Evolutionary conservation across 1,284 basidiomycete species (phyloP).

Genomic region (Apiotrichum domesticum): DNA sequence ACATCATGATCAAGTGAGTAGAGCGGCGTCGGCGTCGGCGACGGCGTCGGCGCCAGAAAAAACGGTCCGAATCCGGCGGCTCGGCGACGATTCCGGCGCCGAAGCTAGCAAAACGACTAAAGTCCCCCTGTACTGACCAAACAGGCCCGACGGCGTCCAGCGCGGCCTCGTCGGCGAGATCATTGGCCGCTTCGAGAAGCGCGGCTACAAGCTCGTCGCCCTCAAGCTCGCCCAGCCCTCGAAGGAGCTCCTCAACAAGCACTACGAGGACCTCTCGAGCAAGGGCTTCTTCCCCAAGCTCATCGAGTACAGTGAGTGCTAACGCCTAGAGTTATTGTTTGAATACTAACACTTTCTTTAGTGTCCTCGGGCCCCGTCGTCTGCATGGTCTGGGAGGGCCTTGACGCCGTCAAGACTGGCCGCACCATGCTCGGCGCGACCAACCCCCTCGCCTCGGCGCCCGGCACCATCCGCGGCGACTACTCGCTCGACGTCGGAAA

Average conservation of each 20-base stretch:
- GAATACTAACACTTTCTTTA: constrained; percentile 6
- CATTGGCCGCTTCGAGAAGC: constrained; percentile 86
- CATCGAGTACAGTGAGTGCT: constrained; percentile 64
- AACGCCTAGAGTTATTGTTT: no score
- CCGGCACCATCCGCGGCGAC: constrained; percentile 86
- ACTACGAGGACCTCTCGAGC: constrained; percentile 86
- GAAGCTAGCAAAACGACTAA: no score
- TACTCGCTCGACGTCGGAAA: constrained; percentile 58
- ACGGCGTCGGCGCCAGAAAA: not conserved
- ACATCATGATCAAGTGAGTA: constrained; percentile 53
- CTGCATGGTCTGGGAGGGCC: constrained; percentile 94
- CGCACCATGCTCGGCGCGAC: constrained; percentile 94
- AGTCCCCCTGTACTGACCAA: no score
- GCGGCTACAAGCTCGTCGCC: constrained; percentile 81
- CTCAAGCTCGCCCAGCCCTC: constrained; percentile 76
- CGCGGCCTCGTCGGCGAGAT: constrained; percentile 91
- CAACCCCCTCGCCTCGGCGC: constrained; percentile 85
- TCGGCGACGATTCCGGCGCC: no score
- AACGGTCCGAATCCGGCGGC: not conserved
- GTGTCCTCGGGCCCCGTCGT: constrained; percentile 92
- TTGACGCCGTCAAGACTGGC: constrained; percentile 93
- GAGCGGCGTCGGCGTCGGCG: not conserved
- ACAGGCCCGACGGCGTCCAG: constrained; percentile 92
- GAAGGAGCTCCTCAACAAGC: constrained; percentile 75
- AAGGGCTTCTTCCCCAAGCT: constrained; percentile 91